These are phyloP conservation scores for Globisporangium yorkense DNA, from an alignment of 352 stramenopile genomes.

Conservation along the genomic window DNA sequence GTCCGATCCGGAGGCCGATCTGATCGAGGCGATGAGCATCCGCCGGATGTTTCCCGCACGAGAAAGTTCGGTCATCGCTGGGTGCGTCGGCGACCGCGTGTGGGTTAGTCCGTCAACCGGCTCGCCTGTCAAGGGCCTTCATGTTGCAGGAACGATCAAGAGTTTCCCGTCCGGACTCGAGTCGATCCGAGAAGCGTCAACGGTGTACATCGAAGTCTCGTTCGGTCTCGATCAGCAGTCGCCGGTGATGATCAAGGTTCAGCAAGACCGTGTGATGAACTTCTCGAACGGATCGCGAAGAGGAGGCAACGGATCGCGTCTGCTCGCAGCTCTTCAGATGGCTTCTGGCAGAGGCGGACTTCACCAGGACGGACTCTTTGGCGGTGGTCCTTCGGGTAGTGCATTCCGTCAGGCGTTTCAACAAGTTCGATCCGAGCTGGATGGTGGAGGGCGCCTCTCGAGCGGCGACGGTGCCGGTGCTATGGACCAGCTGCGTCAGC, in stretches of 20 bases:
- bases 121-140: slow-evolving; percentile 30
- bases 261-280: slow-evolving; percentile 57
- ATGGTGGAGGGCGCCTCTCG: neutral
- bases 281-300: slow-evolving; percentile 29
- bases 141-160: slow-evolving; percentile 53
- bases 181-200: slow-evolving; percentile 34
- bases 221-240: slow-evolving; percentile 32
- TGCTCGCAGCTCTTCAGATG: slow-evolving; percentile 58
- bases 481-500: slow-evolving; percentile 53
- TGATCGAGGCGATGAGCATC: slow-evolving; percentile 70
- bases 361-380: slow-evolving; percentile 14
- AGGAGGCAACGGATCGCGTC: slow-evolving; percentile 31
- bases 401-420: slow-evolving; percentile 32
- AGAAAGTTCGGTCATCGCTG: slow-evolving; percentile 44
- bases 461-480: slow-evolving; percentile 13
- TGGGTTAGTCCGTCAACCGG: slow-evolving; percentile 42
- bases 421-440: slow-evolving; percentile 19
- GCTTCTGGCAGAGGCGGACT: slow-evolving; percentile 14
- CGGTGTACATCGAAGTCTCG: slow-evolving; percentile 44
- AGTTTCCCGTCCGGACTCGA: slow-evolving; percentile 51
- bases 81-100: slow-evolving; percentile 55
- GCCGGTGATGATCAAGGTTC: slow-evolving; percentile 37
- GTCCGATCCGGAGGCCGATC: slow-evolving; percentile 3
- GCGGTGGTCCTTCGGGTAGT: slow-evolving; percentile 6
- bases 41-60: slow-evolving; percentile 56